phyloP scores from a whole-genome alignment of 768 basidiomycete genomes.

The Pholiota molesta region DNA sequence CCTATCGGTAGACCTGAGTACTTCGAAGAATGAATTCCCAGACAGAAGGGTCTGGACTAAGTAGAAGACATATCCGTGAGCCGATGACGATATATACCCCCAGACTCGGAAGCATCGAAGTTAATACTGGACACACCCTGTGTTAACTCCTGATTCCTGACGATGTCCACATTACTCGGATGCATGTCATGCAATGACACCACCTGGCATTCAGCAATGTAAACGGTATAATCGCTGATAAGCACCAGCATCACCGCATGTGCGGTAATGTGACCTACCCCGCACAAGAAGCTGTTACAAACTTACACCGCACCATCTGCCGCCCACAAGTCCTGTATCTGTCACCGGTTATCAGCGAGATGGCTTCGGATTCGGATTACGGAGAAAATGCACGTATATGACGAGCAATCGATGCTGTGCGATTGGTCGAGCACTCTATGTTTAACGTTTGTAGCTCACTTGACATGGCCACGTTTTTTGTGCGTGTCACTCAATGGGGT shows the following conservation, averaged over 20 bases:
- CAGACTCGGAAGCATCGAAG: no score
- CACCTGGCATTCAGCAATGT: not conserved
- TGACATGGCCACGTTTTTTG: not conserved
- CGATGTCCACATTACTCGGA: not conserved
- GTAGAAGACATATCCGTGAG: no score
- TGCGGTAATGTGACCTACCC: slow-evolving; percentile 3
- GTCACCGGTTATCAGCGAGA: not conserved
- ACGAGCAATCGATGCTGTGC: not conserved
- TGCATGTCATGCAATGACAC: not conserved
- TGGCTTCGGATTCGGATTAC: not conserved
- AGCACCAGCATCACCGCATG: not conserved
- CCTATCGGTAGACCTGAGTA: no score
- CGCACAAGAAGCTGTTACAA: not conserved
- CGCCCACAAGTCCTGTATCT: not conserved
- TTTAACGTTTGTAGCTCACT: not conserved
- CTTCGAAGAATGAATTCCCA: no score
- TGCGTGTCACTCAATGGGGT: not conserved
- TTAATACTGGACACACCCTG: no score
- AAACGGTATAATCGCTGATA: not conserved
- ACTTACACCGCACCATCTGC: not conserved
- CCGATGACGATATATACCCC: no score
- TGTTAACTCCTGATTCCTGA: no score
- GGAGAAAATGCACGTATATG: not conserved
- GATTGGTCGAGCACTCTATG: not conserved
- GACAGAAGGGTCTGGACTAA: no score